Evolutionary conservation across 345 rosid species (phyloP).

Genomic region (Salix koriyanagi): DNA sequence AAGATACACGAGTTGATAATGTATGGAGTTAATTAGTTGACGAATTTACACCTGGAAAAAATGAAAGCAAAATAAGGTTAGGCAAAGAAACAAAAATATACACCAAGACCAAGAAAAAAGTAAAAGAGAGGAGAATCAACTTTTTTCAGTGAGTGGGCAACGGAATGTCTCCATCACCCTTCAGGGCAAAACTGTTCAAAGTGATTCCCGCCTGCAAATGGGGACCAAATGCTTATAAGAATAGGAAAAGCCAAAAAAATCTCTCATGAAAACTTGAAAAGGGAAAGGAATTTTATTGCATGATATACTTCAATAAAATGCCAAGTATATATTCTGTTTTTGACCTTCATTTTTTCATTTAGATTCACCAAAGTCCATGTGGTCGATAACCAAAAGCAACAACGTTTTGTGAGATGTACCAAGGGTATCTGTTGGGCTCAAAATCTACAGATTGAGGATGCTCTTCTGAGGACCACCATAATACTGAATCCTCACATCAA

Average conservation of each 20-base stretch:
- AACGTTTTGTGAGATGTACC: constrained; percentile 21
- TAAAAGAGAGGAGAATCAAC: constrained; percentile 43
- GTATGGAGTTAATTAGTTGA: constrained; percentile 33
- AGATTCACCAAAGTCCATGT: constrained; percentile 24
- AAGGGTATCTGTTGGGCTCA: constrained; percentile 17
- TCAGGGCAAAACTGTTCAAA: constrained; percentile 45
- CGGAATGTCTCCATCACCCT: constrained; percentile 75
- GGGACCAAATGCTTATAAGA: constrained; percentile 43
- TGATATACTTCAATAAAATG: constrained; percentile 20
- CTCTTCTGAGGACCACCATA: constrained; percentile 39
- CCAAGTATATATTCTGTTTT: constrained; percentile 17
- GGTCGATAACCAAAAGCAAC: constrained; percentile 12
- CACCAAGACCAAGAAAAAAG: constrained; percentile 35
- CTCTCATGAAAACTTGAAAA: constrained; percentile 15
- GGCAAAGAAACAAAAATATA: constrained; percentile 21
- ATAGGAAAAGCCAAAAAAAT: constrained; percentile 22
- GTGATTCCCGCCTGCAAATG: constrained; percentile 56
- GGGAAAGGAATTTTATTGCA: constrained; percentile 11
- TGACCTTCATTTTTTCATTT: constrained; percentile 11
- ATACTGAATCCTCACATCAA: constrained; percentile 22
- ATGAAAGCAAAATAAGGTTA: constrained; percentile 18
- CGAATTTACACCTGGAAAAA: constrained; percentile 54
- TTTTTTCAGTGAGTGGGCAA: constrained; percentile 63
- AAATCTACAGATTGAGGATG: constrained; percentile 6
- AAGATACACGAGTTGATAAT: constrained; percentile 22